Base-by-base conservation (phyloP, 2,329 filamentous ascomycete genomes). In the Helicocarpus griseus region DNA sequence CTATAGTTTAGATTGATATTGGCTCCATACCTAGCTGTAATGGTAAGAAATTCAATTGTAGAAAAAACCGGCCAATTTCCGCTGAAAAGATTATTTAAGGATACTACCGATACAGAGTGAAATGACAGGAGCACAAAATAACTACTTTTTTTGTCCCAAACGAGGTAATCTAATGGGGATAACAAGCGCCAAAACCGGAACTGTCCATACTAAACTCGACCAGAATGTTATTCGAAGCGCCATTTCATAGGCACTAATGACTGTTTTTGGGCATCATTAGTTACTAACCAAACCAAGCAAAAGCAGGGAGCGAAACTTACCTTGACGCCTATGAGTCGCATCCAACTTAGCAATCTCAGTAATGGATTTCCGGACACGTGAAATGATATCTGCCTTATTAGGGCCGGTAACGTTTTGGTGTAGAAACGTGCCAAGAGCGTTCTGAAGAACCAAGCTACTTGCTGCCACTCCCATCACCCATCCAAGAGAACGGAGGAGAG, bases 401-500 rank as follows among this genome's bases (percentile, higher is more conserved):
- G 72, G 70, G 0, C 80, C 83, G 0, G 72, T 73, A 9, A 90
- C 82, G 28, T 77, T 74, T 13, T 63, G 56, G 3, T 78, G 66
- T 4, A 90, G 73, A 56, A 82, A 83, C 14, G 73, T 69, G 7
- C 78, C 68, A 47, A 90, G 69, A 0, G 79, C 75, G 60, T 89
- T 89, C 69, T 90, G 86, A 54, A 90, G 71, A 5, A 89, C 79
- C 50, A 89, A 74, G 62, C 82, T 86, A 57, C 81, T 85, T 48
- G 77, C 70, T 1, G 86, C 81, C 40, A 90, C 79, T 17, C 86
- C 86, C 61, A 89, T 75, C 0, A 89, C 85, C 53, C 77, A 78
- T 6, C 86, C 86, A 3, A 90, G 67, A 52, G 79, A 81, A 51
- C 86, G 77, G 80, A 83, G 88, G 14, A 90, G 70, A 21, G 84